Evolutionary conservation across 371 early-diverging fungal species (phyloP).

Genomic region (Mortierella sp.): DNA sequence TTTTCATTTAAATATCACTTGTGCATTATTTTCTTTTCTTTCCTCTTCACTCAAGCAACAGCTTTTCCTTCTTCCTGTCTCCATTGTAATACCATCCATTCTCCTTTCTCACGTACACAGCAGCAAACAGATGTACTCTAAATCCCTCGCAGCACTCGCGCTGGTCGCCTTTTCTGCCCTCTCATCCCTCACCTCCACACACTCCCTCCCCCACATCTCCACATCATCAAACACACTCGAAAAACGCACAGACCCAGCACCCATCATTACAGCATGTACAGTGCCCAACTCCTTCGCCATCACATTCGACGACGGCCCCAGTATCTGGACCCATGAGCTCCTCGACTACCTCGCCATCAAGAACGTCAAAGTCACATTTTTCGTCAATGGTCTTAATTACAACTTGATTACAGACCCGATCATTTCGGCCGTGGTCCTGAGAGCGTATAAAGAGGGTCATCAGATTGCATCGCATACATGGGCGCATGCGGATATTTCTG

Average conservation of each 20-base stretch:
- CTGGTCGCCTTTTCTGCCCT: background rate
- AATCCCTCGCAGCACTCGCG: background rate
- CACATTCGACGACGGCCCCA: conserved; percentile 82
- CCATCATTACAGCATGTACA: conserved; percentile 26
- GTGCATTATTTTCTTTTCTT: background rate
- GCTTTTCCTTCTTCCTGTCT: background rate
- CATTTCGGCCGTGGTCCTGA: conserved; percentile 59
- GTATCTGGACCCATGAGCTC: conserved; percentile 61
- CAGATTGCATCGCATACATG: conserved; percentile 60
- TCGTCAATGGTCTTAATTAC: conserved; percentile 71
- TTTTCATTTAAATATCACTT: background rate
- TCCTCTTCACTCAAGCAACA: background rate
- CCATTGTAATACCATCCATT: background rate
- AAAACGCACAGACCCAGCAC: conserved; percentile 10
- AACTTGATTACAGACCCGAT: conserved; percentile 44
- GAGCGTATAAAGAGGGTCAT: conserved; percentile 64
- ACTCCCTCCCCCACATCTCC: background rate
- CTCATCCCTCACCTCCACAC: background rate
- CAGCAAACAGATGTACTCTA: background rate
- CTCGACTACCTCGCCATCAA: conserved; percentile 64
- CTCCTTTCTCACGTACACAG: background rate
- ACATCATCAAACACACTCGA: background rate
- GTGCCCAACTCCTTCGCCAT: conserved; percentile 56
- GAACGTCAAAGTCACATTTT: conserved; percentile 77
- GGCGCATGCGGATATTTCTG: conserved; percentile 30